Evolutionary conservation across 768 basidiomycete species (phyloP).

Genomic region (Auricularia sp.): DNA sequence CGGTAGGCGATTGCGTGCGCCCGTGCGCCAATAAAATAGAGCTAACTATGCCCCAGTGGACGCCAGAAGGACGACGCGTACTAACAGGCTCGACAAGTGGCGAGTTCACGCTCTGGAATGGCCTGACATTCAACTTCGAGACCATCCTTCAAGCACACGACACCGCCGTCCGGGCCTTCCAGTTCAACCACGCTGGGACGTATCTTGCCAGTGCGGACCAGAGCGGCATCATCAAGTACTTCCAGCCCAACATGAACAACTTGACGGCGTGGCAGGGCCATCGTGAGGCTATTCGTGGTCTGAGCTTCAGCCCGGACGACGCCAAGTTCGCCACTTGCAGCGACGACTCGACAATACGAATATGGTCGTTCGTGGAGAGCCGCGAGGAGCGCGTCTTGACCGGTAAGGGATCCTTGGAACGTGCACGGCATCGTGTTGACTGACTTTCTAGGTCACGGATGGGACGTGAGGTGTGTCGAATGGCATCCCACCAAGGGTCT

Average conservation of each 20-base stretch:
- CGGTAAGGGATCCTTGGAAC: constrained; percentile 33
- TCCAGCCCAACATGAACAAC: constrained; percentile 99
- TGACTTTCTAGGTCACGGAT: constrained; percentile 72
- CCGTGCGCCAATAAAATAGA: constrained; percentile 3
- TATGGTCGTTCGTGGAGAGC: constrained; percentile 92
- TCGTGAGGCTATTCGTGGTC: constrained; percentile 84
- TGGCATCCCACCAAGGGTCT: constrained; percentile 98
- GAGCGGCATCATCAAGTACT: constrained; percentile 93
- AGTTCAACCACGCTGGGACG: constrained; percentile 87
- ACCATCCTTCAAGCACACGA: constrained; percentile 99
- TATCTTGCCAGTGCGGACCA: constrained; percentile 92
- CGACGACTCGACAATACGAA: constrained; percentile 87
- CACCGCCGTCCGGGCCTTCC: constrained; percentile 79
- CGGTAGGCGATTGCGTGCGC: constrained; percentile 39
- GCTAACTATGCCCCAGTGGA: constrained; percentile 58
- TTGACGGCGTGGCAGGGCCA: constrained; percentile 89
- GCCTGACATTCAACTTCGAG: constrained; percentile 98
- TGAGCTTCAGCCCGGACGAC: constrained; percentile 90
- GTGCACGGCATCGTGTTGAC: not conserved
- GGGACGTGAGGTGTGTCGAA: constrained; percentile 97
- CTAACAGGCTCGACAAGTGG: constrained; percentile 94
- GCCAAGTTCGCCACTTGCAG: constrained; percentile 87
- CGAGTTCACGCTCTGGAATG: constrained; percentile 99
- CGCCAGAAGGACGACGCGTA: constrained; percentile 87
- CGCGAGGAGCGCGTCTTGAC: constrained; percentile 81